Base-by-base conservation (phyloP, 768 basidiomycete species). In the Panus rudis region DNA sequence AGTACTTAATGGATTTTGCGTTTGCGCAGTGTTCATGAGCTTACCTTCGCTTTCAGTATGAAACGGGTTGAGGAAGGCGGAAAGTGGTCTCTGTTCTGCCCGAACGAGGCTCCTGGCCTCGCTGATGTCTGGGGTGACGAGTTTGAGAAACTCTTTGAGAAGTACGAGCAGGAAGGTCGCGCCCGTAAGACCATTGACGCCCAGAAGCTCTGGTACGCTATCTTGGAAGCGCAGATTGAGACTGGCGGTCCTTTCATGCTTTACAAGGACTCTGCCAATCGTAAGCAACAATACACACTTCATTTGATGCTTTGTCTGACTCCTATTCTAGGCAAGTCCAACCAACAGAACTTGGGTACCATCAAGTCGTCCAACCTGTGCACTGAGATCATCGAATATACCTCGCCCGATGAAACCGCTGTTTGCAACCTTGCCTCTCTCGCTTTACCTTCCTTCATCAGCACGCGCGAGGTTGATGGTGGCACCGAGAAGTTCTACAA, bases 311-410 rank as follows among this genome's bases (percentile, higher is more conserved):
- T 30, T 30, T 30, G 10, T 10, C 28, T 30, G 28, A 30, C 28
- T 30, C 10, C 28, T 10, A 28, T 30, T 38, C 1, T 55, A 93
- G 89, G 75, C 54, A 99, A 99, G 69, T 97, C 93, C 12, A 99
- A 99, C 69, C 96, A 99, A 65, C 81, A 92, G 69, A 96, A 99
- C 67, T 75, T 99, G 21, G 96, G 96, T 23, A 94, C 91, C 6
- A 98, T 99, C 82, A 98, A 96, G 71, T 97, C 92, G 1, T 97
- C 94, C 39, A 99, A 99, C 62, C 72, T 99, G 37, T 99, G 96
- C 72, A 98, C 94, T 4, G 96, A 98, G 63, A 98, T 99, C 62
- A 87, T 99, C 63, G 89, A 99, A 65, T 98, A 97, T 70, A 94
- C 92, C 34, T 76, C 94, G 10, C 92, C 96, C 1, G 96, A 98